phyloP scores from a whole-genome alignment of 345 rosid genomes.

The Citrus inodora region DNA sequence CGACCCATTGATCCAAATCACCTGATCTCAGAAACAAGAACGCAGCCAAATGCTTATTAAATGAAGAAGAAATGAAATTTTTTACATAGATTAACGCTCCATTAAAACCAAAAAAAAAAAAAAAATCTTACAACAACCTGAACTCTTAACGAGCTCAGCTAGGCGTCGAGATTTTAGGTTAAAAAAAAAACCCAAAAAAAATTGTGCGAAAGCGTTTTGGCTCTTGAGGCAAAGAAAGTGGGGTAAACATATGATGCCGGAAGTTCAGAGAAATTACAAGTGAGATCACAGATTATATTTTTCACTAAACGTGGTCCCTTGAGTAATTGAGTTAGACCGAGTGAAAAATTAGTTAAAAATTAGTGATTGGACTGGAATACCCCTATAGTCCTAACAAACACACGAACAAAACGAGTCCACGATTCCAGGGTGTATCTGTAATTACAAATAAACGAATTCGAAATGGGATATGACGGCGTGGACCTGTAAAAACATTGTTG shows the following conservation, averaged over 20 bases:
- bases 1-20: constrained; percentile 44
- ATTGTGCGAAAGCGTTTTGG: background rate
- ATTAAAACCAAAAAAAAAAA: background rate
- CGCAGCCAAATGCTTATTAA: background rate
- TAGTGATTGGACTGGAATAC: no score
- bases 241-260: background rate
- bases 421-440: no score
- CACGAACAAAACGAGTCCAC: no score
- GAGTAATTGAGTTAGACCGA: no score
- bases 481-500: no score
- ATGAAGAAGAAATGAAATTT: background rate
- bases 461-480: no score
- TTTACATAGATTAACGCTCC: background rate
- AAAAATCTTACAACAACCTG: background rate
- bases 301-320: background rate
- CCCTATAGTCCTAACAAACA: no score
- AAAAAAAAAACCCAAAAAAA: no score
- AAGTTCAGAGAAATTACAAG: background rate
- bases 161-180: background rate
- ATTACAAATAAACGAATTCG: no score
- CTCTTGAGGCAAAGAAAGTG: background rate
- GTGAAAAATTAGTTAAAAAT: no score
- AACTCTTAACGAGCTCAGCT: background rate
- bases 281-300: background rate
- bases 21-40: constrained; percentile 18